A percentile compares a stretch with the other conserved stretches of the same genome.
phyloP scores from a whole-genome alignment of 2,329 filamentous ascomycete species.

The Sphaerulina musiva region DNA sequence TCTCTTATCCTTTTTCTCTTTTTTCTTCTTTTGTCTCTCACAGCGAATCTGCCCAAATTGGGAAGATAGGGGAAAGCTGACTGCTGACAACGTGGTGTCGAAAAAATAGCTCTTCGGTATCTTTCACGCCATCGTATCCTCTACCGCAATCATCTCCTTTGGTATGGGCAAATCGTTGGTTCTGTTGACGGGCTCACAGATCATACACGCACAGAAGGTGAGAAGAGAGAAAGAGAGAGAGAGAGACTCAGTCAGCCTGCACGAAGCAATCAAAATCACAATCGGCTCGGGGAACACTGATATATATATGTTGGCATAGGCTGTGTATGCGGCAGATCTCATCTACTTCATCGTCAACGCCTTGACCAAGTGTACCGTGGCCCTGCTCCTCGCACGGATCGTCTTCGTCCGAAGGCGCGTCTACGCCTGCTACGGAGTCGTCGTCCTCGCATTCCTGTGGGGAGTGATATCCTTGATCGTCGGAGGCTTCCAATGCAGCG shows the following conservation, averaged over 20 bases:
- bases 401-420: conserved; percentile 22
- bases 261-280: not conserved
- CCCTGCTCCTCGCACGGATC: conserved; percentile 23
- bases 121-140: conserved; percentile 20
- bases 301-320: conserved; percentile 2
- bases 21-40: too few relatives aligned
- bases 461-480: conserved; percentile 18
- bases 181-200: conserved; percentile 14
- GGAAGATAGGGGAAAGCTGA: not conserved
- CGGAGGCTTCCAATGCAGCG: conserved; percentile 16
- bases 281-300: not conserved
- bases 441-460: conserved; percentile 17
- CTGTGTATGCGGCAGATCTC: conserved; percentile 21
- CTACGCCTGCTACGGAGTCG: conserved; percentile 18
- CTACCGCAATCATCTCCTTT: conserved; percentile 17
- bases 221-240: too few relatives aligned
- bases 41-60: not conserved
- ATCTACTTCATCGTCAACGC: conserved; percentile 22
- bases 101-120: conserved; percentile 19
- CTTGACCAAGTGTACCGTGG: conserved; percentile 22
- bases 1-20: too few relatives aligned
- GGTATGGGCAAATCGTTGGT: conserved; percentile 23
- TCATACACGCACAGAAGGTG: conserved; percentile 19
- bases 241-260: too few relatives aligned
- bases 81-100: not conserved